Conservation (phyloP, 2,329 filamentous ascomycete genomes). For the Aurifilum marmelostoma region DNA sequence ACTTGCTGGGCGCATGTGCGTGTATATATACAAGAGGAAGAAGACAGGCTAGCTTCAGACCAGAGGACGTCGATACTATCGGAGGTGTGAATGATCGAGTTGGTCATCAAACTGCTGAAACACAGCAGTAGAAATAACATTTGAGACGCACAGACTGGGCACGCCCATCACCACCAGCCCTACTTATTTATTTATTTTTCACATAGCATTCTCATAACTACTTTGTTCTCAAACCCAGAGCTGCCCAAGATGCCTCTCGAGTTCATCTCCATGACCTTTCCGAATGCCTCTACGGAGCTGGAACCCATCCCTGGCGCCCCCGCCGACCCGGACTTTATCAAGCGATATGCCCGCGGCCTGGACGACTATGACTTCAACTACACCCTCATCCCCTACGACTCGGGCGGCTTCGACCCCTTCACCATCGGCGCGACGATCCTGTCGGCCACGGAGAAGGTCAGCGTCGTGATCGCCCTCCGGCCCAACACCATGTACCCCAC, state of each 20-base stretch:
- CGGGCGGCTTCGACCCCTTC: constrained; percentile 58
- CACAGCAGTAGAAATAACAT: too few relatives aligned
- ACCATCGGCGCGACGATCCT: constrained; percentile 63
- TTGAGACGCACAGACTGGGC: too few relatives aligned
- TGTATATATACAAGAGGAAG: constrained; percentile 27
- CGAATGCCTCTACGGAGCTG: constrained; percentile 60
- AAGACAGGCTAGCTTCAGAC: not conserved
- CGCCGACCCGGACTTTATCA: constrained; percentile 59
- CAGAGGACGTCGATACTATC: too few relatives aligned
- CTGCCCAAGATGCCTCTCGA: constrained; percentile 49
- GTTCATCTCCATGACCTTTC: constrained; percentile 62
- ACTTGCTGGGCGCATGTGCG: too few relatives aligned
- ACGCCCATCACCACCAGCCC: too few relatives aligned
- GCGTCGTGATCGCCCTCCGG: constrained; percentile 63
- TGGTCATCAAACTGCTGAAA: not conserved
- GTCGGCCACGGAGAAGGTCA: constrained; percentile 60
- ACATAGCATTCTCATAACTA: too few relatives aligned
- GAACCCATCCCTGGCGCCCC: constrained; percentile 53
- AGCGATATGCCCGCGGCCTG: constrained; percentile 58
- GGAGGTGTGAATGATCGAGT: not conserved
- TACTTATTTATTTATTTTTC: too few relatives aligned
- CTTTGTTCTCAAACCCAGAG: too few relatives aligned
- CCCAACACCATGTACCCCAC: constrained; percentile 66
- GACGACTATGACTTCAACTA: constrained; percentile 66
- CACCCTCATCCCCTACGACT: constrained; percentile 63